phyloP scores from a whole-genome alignment of 2,329 filamentous ascomycete genomes.

The Aureobasidium sp. region DNA sequence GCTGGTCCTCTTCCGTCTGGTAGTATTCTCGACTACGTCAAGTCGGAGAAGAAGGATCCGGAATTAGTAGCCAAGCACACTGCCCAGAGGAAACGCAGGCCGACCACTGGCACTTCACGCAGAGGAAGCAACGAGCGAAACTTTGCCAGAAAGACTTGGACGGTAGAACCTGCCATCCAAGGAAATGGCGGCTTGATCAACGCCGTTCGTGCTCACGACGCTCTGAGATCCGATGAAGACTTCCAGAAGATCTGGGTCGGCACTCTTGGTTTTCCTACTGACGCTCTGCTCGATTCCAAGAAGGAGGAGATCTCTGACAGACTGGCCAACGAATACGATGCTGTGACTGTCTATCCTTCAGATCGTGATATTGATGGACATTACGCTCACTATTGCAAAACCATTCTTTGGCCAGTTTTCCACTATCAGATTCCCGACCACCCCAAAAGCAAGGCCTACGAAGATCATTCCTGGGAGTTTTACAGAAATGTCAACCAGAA shows the following conservation, averaged over 20 bases:
- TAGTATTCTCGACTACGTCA: slow-evolving; percentile 53
- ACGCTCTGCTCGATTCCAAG: slow-evolving; percentile 68
- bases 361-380: slow-evolving; percentile 93
- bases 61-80: slow-evolving; percentile 20
- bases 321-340: slow-evolving; percentile 73
- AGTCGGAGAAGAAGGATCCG: slow-evolving; percentile 34
- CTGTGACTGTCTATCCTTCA: slow-evolving; percentile 74
- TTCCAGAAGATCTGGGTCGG: slow-evolving; percentile 84
- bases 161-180: slow-evolving; percentile 75
- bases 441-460: slow-evolving; percentile 95
- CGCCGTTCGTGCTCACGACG: slow-evolving; percentile 53
- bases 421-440: slow-evolving; percentile 98
- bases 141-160: slow-evolving; percentile 75
- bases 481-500: slow-evolving; percentile 89
- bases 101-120: slow-evolving; percentile 21
- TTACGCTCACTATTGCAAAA: slow-evolving; percentile 95
- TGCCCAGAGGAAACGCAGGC: slow-evolving; percentile 15
- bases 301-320: slow-evolving; percentile 78
- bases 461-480: slow-evolving; percentile 93
- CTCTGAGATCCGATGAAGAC: slow-evolving; percentile 57
- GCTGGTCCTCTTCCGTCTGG: slow-evolving; percentile 68
- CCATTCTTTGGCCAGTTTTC: slow-evolving; percentile 95
- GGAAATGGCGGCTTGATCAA: slow-evolving; percentile 90
- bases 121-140: slow-evolving; percentile 32
- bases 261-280: slow-evolving; percentile 88